phyloP scores from a whole-genome alignment of 2,329 filamentous ascomycete genomes.

The Mariannaea elegans region DNA sequence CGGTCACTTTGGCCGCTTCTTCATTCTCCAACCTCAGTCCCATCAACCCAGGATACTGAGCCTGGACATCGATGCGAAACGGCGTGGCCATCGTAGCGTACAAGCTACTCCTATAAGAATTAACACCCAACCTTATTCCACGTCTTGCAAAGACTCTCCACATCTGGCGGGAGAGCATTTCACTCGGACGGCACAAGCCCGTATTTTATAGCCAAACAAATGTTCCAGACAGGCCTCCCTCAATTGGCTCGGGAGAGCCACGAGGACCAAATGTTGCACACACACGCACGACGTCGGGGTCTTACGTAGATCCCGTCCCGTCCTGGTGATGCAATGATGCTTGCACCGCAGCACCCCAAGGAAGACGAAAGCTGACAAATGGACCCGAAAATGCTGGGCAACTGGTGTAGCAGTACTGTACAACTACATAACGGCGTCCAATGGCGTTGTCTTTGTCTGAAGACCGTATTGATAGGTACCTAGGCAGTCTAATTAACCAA shows the following conservation, averaged over 20 bases:
- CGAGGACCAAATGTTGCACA: background rate
- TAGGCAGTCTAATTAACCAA: too few species aligned
- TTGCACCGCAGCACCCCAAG: too few species aligned
- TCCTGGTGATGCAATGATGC: background rate
- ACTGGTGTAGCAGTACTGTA: too few species aligned
- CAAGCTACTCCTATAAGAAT: background rate
- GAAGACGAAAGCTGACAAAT: background rate
- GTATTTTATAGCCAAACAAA: background rate
- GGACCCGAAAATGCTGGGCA: background rate
- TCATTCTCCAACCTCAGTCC: constrained; percentile 60
- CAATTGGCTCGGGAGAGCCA: too few species aligned
- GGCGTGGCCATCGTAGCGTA: constrained; percentile 54
- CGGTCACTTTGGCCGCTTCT: constrained; percentile 68
- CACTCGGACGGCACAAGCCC: too few species aligned
- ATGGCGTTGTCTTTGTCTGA: too few species aligned
- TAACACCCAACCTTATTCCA: background rate
- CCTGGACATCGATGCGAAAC: constrained; percentile 56
- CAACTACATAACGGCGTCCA: too few species aligned
- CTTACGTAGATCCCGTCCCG: background rate
- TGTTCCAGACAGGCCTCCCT: too few species aligned
- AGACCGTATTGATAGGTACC: too few species aligned
- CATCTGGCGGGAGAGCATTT: constrained; percentile 25
- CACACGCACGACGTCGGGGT: background rate
- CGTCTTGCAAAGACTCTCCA: constrained; percentile 26
- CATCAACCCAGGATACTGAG: constrained; percentile 61